Percentiles rank a stretch among this genome's conserved stretches.
These are phyloP conservation scores for Neopestalotiopsis clavispora DNA, from an alignment of 2,329 filamentous ascomycete genomes.

Conservation along the genomic window DNA sequence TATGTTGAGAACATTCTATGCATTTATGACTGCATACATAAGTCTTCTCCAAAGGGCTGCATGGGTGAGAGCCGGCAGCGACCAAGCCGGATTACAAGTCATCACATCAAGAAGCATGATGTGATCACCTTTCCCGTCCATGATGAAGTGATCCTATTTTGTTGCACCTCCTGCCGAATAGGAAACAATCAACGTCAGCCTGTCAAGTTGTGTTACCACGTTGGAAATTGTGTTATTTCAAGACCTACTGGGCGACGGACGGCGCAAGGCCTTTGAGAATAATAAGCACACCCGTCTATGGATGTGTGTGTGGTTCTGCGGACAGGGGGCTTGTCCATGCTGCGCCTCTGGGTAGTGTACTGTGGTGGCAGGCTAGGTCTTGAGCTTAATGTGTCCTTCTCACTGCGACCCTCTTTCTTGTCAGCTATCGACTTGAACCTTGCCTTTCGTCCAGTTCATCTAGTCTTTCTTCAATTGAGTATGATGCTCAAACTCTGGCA, in stretches of 20 bases:
- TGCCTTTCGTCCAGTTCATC: background rate
- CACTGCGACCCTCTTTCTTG: background rate
- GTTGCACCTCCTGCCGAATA: background rate
- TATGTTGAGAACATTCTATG: constrained; percentile 14
- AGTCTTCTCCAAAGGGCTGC: too few species aligned
- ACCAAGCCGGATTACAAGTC: background rate
- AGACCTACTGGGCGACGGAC: background rate
- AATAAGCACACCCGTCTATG: constrained; percentile 15
- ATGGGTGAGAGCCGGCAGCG: background rate
- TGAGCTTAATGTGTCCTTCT: background rate
- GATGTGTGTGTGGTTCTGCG: background rate
- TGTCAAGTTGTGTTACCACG: constrained; percentile 18
- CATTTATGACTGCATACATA: constrained; percentile 3
- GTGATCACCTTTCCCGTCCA: constrained; percentile 1
- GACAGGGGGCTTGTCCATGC: background rate
- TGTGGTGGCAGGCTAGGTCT: background rate
- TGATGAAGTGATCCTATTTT: background rate
- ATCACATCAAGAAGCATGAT: background rate
- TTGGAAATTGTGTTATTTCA: background rate
- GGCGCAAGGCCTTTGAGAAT: constrained; percentile 8
- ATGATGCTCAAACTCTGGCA: too few species aligned
- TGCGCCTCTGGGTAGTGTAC: constrained; percentile 7
- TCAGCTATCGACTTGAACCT: background rate
- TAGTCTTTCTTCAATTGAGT: background rate
- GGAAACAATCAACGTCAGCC: constrained; percentile 13